Evolutionary conservation across 75 land plant species (phyloP).

Genomic region (Gnetum montanum): DNA sequence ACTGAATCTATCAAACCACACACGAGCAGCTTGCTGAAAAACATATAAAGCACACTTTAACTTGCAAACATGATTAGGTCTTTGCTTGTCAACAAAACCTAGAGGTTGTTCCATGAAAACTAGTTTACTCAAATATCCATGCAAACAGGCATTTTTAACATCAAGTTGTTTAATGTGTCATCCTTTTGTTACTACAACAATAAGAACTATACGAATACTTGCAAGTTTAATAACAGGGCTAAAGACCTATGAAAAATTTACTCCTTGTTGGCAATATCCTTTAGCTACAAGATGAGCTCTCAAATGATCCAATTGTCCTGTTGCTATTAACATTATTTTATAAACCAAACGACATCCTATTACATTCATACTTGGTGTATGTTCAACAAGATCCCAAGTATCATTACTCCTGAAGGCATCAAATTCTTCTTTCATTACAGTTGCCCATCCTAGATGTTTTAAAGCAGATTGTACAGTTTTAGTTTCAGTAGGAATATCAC

Average conservation of each 20-base stretch:
- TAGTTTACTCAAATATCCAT: background rate
- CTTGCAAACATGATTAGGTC: background rate
- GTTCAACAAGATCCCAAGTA: background rate
- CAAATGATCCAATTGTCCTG: background rate
- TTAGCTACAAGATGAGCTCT: background rate
- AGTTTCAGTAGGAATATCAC: background rate
- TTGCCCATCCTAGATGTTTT: background rate
- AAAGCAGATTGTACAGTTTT: background rate
- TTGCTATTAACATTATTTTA: background rate
- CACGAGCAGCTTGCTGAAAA: background rate
- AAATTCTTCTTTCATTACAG: too few species aligned
- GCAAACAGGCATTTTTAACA: too few species aligned
- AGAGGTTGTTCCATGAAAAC: background rate
- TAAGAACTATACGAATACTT: background rate
- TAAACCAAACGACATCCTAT: too few species aligned
- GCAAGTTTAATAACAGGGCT: background rate
- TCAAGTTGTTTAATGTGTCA: background rate
- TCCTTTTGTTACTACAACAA: background rate
- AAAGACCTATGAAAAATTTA: too few species aligned
- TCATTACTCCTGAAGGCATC: background rate
- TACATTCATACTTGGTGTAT: background rate
- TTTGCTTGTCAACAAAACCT: background rate
- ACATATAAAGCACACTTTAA: background rate
- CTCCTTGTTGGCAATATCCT: too few species aligned
- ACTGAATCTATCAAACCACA: too few species aligned